phyloP scores from a whole-genome alignment of 1,284 basidiomycete genomes.

The Grifola frondosa region DNA sequence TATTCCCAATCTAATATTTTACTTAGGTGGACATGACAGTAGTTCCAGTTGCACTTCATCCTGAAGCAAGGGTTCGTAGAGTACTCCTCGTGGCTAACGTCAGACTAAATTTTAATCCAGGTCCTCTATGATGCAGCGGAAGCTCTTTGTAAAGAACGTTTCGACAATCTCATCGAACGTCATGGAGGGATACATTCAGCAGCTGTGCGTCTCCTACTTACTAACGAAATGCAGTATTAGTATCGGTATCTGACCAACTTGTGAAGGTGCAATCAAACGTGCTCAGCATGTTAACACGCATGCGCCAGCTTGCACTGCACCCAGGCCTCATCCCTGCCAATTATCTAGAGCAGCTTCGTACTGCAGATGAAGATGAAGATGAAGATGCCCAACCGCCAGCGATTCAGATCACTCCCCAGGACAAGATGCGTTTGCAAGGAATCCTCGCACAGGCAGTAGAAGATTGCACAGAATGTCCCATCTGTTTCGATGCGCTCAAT shows the following conservation, averaged over 20 bases:
- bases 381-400: constrained; percentile 24
- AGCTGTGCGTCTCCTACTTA: constrained; percentile 32
- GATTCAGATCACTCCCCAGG: constrained; percentile 46
- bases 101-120: constrained; percentile 34
- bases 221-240: no score
- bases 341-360: constrained; percentile 70
- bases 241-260: no score
- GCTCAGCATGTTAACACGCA: constrained; percentile 79
- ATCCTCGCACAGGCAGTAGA: constrained; percentile 70
- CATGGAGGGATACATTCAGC: constrained; percentile 39
- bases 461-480: constrained; percentile 82
- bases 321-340: constrained; percentile 73
- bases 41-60: constrained; percentile 67
- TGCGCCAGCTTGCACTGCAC: constrained; percentile 85
- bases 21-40: constrained; percentile 68
- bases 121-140: constrained; percentile 77
- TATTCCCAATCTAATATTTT: not conserved
- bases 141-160: constrained; percentile 56
- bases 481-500: constrained; percentile 67
- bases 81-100: not conserved
- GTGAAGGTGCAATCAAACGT: constrained; percentile 67
- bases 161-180: constrained; percentile 55
- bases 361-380: constrained; percentile 36
- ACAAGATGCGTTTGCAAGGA: constrained; percentile 57
- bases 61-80: constrained; percentile 60